phyloP scores from a whole-genome alignment of 2,329 filamentous ascomycete species.

The Diaporthe velutina region DNA sequence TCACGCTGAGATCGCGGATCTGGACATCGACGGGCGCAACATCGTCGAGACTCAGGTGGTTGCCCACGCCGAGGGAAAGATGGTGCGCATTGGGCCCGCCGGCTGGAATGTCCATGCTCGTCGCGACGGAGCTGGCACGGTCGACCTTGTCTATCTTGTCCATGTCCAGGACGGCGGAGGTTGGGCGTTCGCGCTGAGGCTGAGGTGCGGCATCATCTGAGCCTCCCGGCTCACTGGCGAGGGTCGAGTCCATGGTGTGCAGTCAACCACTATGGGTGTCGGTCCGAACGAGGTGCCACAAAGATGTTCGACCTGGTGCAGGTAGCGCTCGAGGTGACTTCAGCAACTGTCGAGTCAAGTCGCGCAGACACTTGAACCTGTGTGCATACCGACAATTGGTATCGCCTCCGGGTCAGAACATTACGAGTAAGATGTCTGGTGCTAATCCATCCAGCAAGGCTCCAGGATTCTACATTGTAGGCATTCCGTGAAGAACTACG shows the following conservation, averaged over 20 bases:
- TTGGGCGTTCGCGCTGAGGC: constrained; percentile 18
- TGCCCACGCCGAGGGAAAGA: constrained; percentile 50
- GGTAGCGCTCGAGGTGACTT: not conserved
- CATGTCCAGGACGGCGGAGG: constrained; percentile 40
- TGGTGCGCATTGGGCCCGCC: constrained; percentile 36
- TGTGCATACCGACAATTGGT: not conserved
- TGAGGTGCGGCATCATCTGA: not conserved
- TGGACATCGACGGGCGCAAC: constrained; percentile 68
- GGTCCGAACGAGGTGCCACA: not conserved
- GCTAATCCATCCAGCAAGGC: not conserved
- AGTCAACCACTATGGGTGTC: not conserved
- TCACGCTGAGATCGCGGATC: constrained; percentile 66
- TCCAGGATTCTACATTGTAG: not conserved
- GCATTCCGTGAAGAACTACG: not conserved
- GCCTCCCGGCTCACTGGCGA: not conserved
- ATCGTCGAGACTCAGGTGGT: constrained; percentile 60
- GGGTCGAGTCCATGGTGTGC: constrained; percentile 28
- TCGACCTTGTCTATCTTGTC: constrained; percentile 53
- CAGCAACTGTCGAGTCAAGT: constrained; percentile 8
- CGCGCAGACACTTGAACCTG: not conserved
- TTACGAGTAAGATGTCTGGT: not conserved
- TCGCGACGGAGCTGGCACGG: constrained; percentile 50
- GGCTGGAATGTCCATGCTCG: constrained; percentile 44
- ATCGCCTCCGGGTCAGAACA: not conserved
- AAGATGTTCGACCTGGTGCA: no score